Evolutionary conservation across 768 basidiomycete species (phyloP), one percentile per base, ranked within the genome.

Genomic region (Naganishia friedmannii): DNA sequence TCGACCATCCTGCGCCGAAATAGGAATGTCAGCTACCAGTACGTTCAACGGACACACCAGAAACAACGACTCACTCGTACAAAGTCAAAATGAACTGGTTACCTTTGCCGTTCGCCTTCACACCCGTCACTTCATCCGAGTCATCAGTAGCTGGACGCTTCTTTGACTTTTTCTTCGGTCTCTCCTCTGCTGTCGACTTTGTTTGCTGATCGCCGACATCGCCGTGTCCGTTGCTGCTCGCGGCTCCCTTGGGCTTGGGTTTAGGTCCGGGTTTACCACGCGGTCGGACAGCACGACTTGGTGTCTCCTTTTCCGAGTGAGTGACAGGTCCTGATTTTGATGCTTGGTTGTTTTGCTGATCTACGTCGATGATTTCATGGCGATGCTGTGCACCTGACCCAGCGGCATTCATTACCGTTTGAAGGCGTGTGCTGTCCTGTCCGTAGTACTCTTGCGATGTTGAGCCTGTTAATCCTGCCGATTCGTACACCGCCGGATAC

Each of bases 21-120:
- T 3, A 19, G 8, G 19, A 21, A 2, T 15, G 7, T 29, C 54
- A 29, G 54, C 32, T 29, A 5, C 15, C 54, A 31, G 2, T 34
- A n/a, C 15, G 53, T 28, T 31, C 13, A 32, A 55, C 17, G 54
- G n/a, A 31, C 17, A 58, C 32, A 7, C 7, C 15, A 58, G 21
- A 39, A 32, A 7, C 4, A 23, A 37, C 32, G 12, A 63, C 60
- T 13, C 46, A 63, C 60, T 9, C 39, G 32, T 63, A 63, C 23
- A 63, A 45, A 21, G 60, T 63, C 42, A 63, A 63, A 23, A 63
- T 63, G 26, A 63, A 63, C 26, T 63, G 60, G 42, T 63, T 63
- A 1, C 60, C 39, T 42, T 63, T 63, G 13, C 60, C 42, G 26
- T 29, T 45, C 42, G 60, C 60, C 17, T 45, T 42, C 5, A 63